Percentiles rank a stretch among this genome's conserved stretches.
Evolutionary conservation across 176 grass and related monocot species (phyloP).

Genomic region (Guadua angustifolia): DNA sequence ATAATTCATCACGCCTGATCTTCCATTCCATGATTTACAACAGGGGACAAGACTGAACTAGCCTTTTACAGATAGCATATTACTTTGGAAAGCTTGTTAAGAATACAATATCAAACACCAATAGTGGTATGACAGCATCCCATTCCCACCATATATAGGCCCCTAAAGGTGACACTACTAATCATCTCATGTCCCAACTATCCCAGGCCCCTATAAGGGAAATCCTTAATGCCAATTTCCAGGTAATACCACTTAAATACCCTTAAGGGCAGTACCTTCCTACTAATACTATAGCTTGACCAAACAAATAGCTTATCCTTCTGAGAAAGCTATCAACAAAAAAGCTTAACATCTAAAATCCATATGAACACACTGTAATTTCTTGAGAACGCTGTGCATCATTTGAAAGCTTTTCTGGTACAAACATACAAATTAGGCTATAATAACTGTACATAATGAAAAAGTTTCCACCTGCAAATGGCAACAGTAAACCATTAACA

Average conservation of each 20-base stretch:
- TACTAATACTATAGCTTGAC: slow-evolving; percentile 4
- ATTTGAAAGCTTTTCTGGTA: not conserved
- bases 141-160: not conserved
- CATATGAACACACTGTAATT: not conserved
- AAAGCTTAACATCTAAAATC: slow-evolving; percentile 1
- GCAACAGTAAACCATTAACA: slow-evolving; percentile 1
- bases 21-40: not conserved
- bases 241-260: not conserved
- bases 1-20: not conserved
- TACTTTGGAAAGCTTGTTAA: slow-evolving; percentile 5
- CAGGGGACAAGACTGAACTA: not conserved
- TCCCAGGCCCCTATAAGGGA: not conserved
- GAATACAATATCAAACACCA: not conserved
- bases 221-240: slow-evolving; percentile 27
- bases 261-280: slow-evolving; percentile 14
- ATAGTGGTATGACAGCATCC: not conserved
- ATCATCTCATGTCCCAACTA: slow-evolving; percentile 1
- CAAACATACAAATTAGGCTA: not conserved
- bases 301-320: not conserved
- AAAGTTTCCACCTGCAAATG: not conserved
- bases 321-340: not conserved
- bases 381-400: not conserved
- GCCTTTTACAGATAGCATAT: not conserved
- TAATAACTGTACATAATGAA: not conserved
- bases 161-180: not conserved